Evolutionary conservation across 768 basidiomycete species (phyloP).

Genomic region (Gelatoporia subvermispora): DNA sequence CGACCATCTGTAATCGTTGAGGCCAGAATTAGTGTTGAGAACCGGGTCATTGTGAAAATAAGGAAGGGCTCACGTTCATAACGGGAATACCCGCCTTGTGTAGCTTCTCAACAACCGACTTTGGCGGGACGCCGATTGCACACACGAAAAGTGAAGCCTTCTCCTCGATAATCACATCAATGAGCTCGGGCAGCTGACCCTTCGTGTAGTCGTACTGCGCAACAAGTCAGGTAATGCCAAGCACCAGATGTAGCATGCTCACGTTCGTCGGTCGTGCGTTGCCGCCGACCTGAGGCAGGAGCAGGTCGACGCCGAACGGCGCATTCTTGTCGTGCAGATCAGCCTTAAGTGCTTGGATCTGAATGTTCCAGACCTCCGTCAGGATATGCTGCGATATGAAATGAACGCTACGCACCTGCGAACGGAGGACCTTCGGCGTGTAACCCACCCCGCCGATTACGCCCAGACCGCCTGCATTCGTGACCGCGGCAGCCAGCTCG

Average conservation of each 20-base stretch:
- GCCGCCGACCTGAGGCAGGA: conserved; percentile 84
- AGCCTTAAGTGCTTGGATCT: conserved; percentile 45
- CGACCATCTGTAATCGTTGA: conserved; percentile 59
- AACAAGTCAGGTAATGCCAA: not conserved
- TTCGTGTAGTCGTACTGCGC: conserved; percentile 82
- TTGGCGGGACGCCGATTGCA: conserved; percentile 84
- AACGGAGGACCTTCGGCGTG: conserved; percentile 74
- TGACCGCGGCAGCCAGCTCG: conserved; percentile 89
- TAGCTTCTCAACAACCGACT: conserved; percentile 70
- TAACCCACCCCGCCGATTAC: conserved; percentile 90
- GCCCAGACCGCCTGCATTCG: conserved; percentile 89
- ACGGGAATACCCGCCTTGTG: conserved; percentile 82
- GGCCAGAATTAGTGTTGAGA: too few relatives aligned
- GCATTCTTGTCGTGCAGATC: conserved; percentile 67
- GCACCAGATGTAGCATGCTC: conserved; percentile 9
- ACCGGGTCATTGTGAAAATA: not conserved
- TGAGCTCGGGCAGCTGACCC: conserved; percentile 75
- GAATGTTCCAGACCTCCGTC: not conserved
- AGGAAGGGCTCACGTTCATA: conserved; percentile 63
- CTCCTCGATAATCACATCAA: conserved; percentile 91
- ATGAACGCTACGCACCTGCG: conserved; percentile 50
- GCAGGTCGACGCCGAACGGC: conserved; percentile 89
- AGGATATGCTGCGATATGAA: not conserved
- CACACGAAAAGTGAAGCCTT: conserved; percentile 86
- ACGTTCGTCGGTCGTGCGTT: conserved; percentile 90